Evolutionary conservation across 805 yeast genomes (phyloP).

Genomic region (Sungouiella blattae): DNA sequence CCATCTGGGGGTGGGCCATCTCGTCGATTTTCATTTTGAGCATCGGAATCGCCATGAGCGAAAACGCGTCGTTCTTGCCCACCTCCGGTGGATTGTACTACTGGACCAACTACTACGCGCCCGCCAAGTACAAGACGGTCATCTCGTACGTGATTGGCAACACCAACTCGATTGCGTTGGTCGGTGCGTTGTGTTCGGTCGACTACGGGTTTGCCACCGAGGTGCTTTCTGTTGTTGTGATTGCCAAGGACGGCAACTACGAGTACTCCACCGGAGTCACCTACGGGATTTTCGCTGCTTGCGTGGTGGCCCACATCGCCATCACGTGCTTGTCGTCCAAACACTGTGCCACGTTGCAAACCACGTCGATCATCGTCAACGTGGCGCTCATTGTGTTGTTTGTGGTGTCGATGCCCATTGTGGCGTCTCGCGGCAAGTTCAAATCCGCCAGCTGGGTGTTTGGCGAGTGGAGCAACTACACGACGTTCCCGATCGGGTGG

Average conservation of each 20-base stretch:
- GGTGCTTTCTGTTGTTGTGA: conserved; percentile 54
- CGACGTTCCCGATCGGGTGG: conserved; percentile 62
- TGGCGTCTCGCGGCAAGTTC: conserved; percentile 38
- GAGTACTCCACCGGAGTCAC: conserved; percentile 49
- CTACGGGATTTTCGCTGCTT: conserved; percentile 66
- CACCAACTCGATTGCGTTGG: conserved; percentile 62
- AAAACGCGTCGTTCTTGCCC: conserved; percentile 66
- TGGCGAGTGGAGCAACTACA: conserved; percentile 46
- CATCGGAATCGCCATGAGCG: conserved; percentile 63
- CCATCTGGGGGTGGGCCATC: conserved; percentile 72
- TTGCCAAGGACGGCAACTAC: conserved; percentile 53
- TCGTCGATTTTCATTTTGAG: conserved; percentile 53
- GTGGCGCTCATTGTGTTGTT: conserved; percentile 49
- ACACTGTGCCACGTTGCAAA: conserved; percentile 55
- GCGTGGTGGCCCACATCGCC: conserved; percentile 48
- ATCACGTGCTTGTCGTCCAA: conserved; percentile 57
- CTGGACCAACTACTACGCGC: conserved; percentile 66
- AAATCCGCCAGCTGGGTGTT: conserved; percentile 54
- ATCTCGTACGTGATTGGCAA: conserved; percentile 52
- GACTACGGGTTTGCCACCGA: conserved; percentile 66
- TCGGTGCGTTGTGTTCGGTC: conserved; percentile 65
- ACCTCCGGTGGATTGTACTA: conserved; percentile 74
- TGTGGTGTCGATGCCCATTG: conserved; percentile 64
- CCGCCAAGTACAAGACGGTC: conserved; percentile 26
- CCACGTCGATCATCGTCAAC: conserved; percentile 55